Percentiles rank a stretch among this genome's conserved stretches.
Conservation (phyloP, 176 grass and related monocot genomes). For the Tuctoria greenei region DNA sequence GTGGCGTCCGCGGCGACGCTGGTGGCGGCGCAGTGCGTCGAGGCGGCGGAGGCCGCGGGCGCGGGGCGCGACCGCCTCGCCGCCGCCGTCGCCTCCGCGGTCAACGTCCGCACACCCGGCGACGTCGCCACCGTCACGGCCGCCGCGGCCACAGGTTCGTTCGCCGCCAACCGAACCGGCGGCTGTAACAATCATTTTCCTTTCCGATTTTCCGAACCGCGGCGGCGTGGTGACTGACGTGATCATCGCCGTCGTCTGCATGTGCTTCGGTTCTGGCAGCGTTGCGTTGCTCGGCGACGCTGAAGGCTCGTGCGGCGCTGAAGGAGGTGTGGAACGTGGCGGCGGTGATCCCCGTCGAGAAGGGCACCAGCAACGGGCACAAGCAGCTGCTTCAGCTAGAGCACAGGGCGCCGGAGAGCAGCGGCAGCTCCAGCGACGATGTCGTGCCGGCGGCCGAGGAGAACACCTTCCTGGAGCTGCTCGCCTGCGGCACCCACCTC, state of each 20-base stretch:
- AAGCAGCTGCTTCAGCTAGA: conserved; percentile 22
- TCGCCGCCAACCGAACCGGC: too few relatives aligned
- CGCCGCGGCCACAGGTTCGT: conserved; percentile 83
- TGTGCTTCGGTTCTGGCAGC: conserved; percentile 26
- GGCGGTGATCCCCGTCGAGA: conserved; percentile 93
- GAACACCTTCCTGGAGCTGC: conserved; percentile 88
- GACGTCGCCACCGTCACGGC: conserved; percentile 87
- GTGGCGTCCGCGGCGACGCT: conserved; percentile 84
- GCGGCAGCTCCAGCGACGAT: conserved; percentile 69
- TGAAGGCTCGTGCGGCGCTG: conserved; percentile 72
- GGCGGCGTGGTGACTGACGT: neutral
- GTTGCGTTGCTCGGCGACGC: conserved; percentile 68
- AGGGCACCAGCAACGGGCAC: conserved; percentile 29
- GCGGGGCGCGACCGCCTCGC: conserved; percentile 85
- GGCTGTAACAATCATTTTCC: neutral
- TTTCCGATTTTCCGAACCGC: neutral
- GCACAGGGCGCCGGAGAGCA: conserved; percentile 54
- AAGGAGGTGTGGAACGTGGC: conserved; percentile 88
- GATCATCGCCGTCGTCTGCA: neutral
- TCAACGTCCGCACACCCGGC: conserved; percentile 66
- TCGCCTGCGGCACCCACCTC: conserved; percentile 84
- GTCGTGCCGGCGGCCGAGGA: conserved; percentile 52
- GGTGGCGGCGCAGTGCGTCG: conserved; percentile 89
- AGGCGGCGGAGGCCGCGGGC: conserved; percentile 75
- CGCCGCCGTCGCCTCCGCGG: conserved; percentile 64